Evolutionary conservation across 176 grass and related monocot species (phyloP), one percentile per base, ranked within the genome.

Genomic region (Lolium perenne): DNA sequence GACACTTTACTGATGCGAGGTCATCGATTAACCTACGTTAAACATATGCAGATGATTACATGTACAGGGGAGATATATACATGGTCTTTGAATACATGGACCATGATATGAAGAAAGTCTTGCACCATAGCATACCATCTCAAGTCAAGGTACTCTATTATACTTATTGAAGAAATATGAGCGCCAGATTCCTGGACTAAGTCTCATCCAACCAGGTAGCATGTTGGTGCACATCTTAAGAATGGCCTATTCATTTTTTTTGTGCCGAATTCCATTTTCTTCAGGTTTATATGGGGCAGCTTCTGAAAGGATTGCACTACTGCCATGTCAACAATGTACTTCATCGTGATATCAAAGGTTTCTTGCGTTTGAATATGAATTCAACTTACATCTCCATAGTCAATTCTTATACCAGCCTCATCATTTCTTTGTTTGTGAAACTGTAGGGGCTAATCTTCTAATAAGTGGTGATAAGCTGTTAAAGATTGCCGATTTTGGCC

Each of bases 1-100:
- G 4, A 8, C 23, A 11, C 14, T 32, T 68, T 69, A 25, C 50
- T 5, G 61, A 1, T 89, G 61, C 22, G 10, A 41, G 66, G 14
- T 57, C 8, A 10, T 43, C 51, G 32, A 25, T 81, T 82, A 71
- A 67, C 65, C 20, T 82, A 47, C 59, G 38, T 3, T 77, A n/a
- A 78, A 63, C 21, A 38, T 49, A 73, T 75, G 75, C 85, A 91
- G 93, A 95, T 92, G 90, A 84, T 84, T 86, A 92, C 74, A 92
- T 92, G 70, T 95, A 95, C 65, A 92, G 88, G 63, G 93, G 93
- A 86, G 91, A 89, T 84, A 92, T 95, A 47, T 95, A 95, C 76
- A 95, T 95, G 93, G 93, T 95, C 65, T 95, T 95, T 86, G 93
- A 95, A 90, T 92, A 92, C 47, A 95, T 95, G 93, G 93, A 95